Base-by-base conservation (phyloP, 2,329 filamentous ascomycete genomes). In the Nigrograna mackinnonii region DNA sequence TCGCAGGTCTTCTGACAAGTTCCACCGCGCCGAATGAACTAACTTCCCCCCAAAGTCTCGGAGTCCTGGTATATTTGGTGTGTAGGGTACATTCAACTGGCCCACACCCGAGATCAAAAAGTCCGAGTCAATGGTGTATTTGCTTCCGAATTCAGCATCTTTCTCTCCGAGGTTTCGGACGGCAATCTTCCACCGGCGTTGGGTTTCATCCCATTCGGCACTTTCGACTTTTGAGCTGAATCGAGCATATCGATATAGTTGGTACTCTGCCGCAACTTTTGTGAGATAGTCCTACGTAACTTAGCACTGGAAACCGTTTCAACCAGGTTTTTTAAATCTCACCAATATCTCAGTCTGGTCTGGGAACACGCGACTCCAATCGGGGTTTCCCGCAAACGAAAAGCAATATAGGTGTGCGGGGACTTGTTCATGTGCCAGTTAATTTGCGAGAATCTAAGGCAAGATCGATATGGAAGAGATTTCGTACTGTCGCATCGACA, bases 341-440 rank as follows among this genome's bases (percentile, higher is more conserved):
- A 76, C 70, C 22, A 80, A 67, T 16, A 84, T 80, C 55, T 84
- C 81, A 54, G 82, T 78, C 51, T 84, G 80, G 0, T 78, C 77
- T 0, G 81, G 77, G 52, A 82, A 84, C 40, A 80, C 73, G 14
- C 78, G 66, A 1, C 76, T 76, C 80, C 81, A 83, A 49, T 77
- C 69, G 3, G 78, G 67, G 39, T 83, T 83, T 38, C 80, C 79
- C 24, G 78, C 80, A 52, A 84, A 85, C 5, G 78, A 82, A 60
- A 77, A 83, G 32, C 74, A 79, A 64, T 84, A 84, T 3, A 84
- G 65, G 35, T 74, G 66, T 22, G 72, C 77, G 71, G 72, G 77
- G 9, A 82, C 77, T 60, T n/a, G 12, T 12, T 3, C 6, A n/a
- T n/a, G n/a, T n/a, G n/a, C n/a, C n/a, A n/a, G n/a, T n/a, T n/a